Percentiles rank a stretch among this genome's conserved stretches.
Conservation (phyloP, 2,329 filamentous ascomycete species). For the Aulographum hederae region DNA sequence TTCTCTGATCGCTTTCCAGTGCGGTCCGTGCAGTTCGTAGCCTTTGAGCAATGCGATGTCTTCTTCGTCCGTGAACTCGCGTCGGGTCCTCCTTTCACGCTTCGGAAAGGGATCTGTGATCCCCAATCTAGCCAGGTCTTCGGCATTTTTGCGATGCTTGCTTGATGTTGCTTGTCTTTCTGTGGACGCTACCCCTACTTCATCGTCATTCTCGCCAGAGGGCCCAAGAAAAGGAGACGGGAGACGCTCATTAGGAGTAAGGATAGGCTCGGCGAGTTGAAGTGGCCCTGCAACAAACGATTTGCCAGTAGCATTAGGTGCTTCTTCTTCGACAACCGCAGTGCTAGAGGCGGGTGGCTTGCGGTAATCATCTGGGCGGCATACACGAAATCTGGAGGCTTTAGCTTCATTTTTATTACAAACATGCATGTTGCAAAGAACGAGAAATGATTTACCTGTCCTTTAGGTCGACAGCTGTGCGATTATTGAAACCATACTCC, state of each 20-base stretch:
- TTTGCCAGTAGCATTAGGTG: no score
- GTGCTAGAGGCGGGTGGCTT: no score
- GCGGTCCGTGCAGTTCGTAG: constrained; percentile 38
- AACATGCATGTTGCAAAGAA: no score
- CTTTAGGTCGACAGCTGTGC: constrained; percentile 45
- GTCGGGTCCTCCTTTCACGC: constrained; percentile 32
- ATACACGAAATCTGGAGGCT: constrained; percentile 37
- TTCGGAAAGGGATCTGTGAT: constrained; percentile 31
- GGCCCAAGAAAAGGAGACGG: no score
- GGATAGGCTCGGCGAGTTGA: no score
- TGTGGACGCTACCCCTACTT: no score
- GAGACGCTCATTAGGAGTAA: no score
- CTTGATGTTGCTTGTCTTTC: no score
- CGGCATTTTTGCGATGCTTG: constrained; percentile 10
- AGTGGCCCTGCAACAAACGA: no score
- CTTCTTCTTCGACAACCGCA: no score
- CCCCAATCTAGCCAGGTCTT: constrained; percentile 23
- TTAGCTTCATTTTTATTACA: constrained; percentile 12
- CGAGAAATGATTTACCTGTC: no score
- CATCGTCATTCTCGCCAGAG: no score
- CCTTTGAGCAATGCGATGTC: constrained; percentile 40
- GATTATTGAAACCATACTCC: constrained; percentile 34
- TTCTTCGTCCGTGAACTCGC: constrained; percentile 36
- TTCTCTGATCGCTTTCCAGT: constrained; percentile 41
- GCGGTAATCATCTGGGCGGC: constrained; percentile 30